A percentile compares a stretch with the other conserved stretches of the same genome.
Evolutionary conservation across 768 basidiomycete species (phyloP).

Genomic region (Neoboletus subvelutipes): DNA sequence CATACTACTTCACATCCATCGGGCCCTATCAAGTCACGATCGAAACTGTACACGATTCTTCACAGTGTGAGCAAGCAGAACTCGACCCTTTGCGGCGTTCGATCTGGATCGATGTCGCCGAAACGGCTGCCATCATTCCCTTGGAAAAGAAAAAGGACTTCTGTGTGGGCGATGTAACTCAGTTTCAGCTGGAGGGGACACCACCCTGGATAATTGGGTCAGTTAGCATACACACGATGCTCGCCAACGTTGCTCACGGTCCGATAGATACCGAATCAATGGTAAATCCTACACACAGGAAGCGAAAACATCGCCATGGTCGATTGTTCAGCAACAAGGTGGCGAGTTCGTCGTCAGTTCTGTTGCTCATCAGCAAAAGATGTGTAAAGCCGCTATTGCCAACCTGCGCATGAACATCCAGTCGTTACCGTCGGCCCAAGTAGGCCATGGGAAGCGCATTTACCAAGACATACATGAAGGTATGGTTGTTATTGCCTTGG

Average conservation of each 20-base stretch:
- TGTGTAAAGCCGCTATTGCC: slow-evolving; percentile 80
- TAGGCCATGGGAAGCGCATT: slow-evolving; percentile 79
- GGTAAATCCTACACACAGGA: slow-evolving; percentile 72
- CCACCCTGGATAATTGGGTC: slow-evolving; percentile 91
- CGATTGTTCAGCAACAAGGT: slow-evolving; percentile 75
- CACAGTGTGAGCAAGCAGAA: slow-evolving; percentile 73
- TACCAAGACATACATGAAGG: slow-evolving; percentile 92
- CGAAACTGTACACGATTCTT: slow-evolving; percentile 75
- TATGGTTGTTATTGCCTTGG: slow-evolving; percentile 15
- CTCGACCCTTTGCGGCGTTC: slow-evolving; percentile 59
- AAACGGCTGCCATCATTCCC: slow-evolving; percentile 90
- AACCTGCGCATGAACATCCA: slow-evolving; percentile 77
- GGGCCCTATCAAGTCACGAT: slow-evolving; percentile 81
- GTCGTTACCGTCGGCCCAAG: slow-evolving; percentile 82
- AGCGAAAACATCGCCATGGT: slow-evolving; percentile 79
- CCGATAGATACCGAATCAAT: slow-evolving; percentile 73
- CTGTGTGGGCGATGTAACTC: slow-evolving; percentile 86
- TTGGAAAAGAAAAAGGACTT: slow-evolving; percentile 76
- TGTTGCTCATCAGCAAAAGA: slow-evolving; percentile 90
- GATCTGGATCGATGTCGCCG: slow-evolving; percentile 91
- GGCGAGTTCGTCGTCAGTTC: slow-evolving; percentile 87
- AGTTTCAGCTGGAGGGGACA: slow-evolving; percentile 91
- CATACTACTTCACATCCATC: slow-evolving; percentile 72
- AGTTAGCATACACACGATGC: slow-evolving; percentile 18
- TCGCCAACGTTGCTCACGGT: slow-evolving; percentile 2